Conservation (phyloP, 805 yeast genomes). For the Starmerella etchellsii region DNA sequence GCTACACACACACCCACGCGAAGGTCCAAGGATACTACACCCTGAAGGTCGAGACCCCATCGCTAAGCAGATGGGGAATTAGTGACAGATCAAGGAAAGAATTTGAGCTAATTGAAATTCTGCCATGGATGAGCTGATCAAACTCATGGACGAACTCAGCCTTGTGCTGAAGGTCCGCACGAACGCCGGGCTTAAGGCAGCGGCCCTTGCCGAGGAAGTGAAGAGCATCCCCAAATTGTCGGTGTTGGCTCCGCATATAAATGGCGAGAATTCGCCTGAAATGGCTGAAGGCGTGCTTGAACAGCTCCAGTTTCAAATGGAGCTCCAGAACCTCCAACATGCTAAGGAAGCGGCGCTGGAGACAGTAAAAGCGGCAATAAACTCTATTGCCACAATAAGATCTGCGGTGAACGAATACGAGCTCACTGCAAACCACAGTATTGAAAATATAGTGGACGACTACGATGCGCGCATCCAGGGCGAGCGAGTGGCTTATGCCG, state of each 20-base stretch:
- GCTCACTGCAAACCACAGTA: constrained; percentile 4
- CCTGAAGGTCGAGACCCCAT: no score
- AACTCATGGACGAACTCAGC: constrained; percentile 23
- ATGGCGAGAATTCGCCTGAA: neutral
- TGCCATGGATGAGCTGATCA: constrained; percentile 20
- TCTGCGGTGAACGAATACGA: constrained; percentile 9
- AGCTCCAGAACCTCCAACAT: constrained; percentile 15
- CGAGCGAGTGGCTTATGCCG: constrained; percentile 9
- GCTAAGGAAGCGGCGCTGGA: constrained; percentile 19
- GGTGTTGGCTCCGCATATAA: constrained; percentile 4
- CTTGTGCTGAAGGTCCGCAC: constrained; percentile 19
- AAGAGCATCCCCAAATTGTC: constrained; percentile 14
- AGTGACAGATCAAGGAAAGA: no score
- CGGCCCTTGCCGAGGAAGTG: constrained; percentile 20
- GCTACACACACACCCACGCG: no score
- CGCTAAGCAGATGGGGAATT: no score
- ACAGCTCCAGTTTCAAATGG: constrained; percentile 12
- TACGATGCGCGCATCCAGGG: constrained; percentile 11
- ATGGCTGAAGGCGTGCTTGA: neutral
- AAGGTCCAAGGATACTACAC: no score
- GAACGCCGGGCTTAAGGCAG: constrained; percentile 17
- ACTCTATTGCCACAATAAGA: constrained; percentile 11
- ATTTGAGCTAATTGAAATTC: no score
- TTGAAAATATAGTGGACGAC: constrained; percentile 7
- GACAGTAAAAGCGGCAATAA: constrained; percentile 11